These are phyloP conservation scores for Hymenoscyphus salicellus DNA, from an alignment of 2,329 filamentous ascomycete genomes.

Conservation along the genomic window DNA sequence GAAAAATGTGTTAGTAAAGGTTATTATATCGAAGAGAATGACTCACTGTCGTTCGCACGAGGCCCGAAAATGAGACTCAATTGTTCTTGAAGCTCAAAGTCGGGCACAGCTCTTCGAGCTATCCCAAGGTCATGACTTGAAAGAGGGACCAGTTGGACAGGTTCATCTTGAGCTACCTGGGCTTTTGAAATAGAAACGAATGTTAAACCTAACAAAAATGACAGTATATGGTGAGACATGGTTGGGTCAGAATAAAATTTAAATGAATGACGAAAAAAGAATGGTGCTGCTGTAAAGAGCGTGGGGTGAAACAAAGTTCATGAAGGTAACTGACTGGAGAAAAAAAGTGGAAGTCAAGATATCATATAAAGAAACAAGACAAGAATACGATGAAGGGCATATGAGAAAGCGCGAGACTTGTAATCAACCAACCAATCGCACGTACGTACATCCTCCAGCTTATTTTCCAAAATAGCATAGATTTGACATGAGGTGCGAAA, in stretches of 20 bases:
- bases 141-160: conserved; percentile 2
- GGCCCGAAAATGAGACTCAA: conserved; percentile 6
- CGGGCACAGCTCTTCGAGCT: conserved; percentile 3
- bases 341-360: too few species aligned
- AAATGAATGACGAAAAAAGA: background rate
- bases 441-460: too few species aligned
- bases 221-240: conserved; percentile 1
- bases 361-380: too few species aligned
- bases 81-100: conserved; percentile 6
- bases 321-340: background rate
- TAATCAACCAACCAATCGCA: too few species aligned
- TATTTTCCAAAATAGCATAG: too few species aligned
- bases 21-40: background rate
- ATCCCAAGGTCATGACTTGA: conserved; percentile 2
- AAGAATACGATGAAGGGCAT: too few species aligned
- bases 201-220: conserved; percentile 5
- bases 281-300: background rate
- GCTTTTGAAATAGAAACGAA: conserved; percentile 1
- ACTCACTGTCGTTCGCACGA: conserved; percentile 1
- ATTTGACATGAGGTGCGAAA: too few species aligned
- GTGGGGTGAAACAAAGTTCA: too few species aligned
- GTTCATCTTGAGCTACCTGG: background rate
- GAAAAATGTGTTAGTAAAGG: background rate
- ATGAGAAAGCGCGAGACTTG: too few species aligned
- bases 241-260: background rate